Evolutionary conservation across 2,329 filamentous ascomycete species (phyloP).

Genomic region (Fusarium nelsonii): DNA sequence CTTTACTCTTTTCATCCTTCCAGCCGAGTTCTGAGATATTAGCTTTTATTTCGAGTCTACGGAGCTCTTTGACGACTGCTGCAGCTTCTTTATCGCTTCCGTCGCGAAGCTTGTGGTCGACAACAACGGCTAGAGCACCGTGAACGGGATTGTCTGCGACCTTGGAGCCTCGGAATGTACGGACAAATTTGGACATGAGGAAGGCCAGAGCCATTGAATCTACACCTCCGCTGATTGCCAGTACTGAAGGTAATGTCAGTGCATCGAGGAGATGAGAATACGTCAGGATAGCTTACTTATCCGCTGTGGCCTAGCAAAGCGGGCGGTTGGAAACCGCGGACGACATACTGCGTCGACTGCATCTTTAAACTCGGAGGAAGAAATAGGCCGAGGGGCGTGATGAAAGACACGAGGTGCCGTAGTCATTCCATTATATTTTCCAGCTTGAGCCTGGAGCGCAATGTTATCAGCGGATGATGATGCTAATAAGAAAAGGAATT

Average conservation of each 20-base stretch:
- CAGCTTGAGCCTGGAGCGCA: conserved; percentile 28
- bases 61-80: conserved; percentile 57
- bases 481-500: neutral
- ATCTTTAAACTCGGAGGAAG: conserved; percentile 57
- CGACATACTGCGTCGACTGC: conserved; percentile 63
- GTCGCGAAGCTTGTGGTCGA: conserved; percentile 69
- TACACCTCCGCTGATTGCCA: conserved; percentile 92
- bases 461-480: conserved; percentile 26
- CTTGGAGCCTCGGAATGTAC: conserved; percentile 50
- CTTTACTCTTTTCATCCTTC: conserved; percentile 53
- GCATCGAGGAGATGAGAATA: neutral
- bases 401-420: conserved; percentile 52
- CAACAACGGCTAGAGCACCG: conserved; percentile 60
- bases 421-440: conserved; percentile 53
- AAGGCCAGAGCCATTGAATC: conserved; percentile 97
- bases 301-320: conserved; percentile 51
- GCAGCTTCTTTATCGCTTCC: conserved; percentile 66
- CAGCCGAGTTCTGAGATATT: conserved; percentile 58
- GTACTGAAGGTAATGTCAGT: conserved; percentile 57
- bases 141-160: conserved; percentile 61
- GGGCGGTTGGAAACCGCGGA: conserved; percentile 62
- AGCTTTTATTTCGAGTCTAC: conserved; percentile 53
- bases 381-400: conserved; percentile 55
- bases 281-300: conserved; percentile 55
- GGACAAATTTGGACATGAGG: conserved; percentile 69